Evolutionary conservation across 169 alveolate species (phyloP), one percentile per base, ranked within the genome.

Genomic region (Plasmodium coatneyi): DNA sequence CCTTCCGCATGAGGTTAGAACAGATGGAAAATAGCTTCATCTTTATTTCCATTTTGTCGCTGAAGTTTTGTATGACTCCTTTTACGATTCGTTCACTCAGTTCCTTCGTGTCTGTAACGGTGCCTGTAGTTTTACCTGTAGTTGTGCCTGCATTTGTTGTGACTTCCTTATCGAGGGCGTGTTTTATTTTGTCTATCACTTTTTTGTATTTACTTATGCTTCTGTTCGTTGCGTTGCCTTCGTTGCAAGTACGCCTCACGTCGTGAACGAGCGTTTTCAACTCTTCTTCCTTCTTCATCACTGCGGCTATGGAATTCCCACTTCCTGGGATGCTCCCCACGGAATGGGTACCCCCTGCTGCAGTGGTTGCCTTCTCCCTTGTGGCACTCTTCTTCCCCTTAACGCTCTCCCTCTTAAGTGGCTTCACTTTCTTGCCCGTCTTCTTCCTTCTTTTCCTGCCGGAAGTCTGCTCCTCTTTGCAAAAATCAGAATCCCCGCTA

Each of bases 21-120:
- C 89, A 78, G 10, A 87, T 76, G 1, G 93, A 87, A 87, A 87
- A 87, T 60, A 87, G 39, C 7, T 87, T 87, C 89, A 87, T 76
- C 43, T 87, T 87, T 7, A 87, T 79, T 34, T 87, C 93, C 46
- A 87, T 7, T 60, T 87, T 87, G 81, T 87, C 80, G 25, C 30
- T 87, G 56, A 60, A 87, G 3, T 25, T 87, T 19, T 36, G 25
- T 78, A 87, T 87, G 39, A 87, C 93, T 14, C 30, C 66, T 60
- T 87, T 81, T 78, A 87, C 93, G 36, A 87, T 87, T 78, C 56
- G 34, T 79, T 87, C 66, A 39, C 93, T 87, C 25, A 87, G 54
- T 10, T 22, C 34, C 10, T 54, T 22, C 10, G 93, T 87, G 43
- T 87, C 83, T 12, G 4, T 71, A 54, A 46, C n/a, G n/a, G n/a